Percentiles rank a stretch among this genome's conserved stretches.
Evolutionary conservation across 2,329 filamentous ascomycete genomes (phyloP).

Genomic region (Westerdykella aurantiaca): DNA sequence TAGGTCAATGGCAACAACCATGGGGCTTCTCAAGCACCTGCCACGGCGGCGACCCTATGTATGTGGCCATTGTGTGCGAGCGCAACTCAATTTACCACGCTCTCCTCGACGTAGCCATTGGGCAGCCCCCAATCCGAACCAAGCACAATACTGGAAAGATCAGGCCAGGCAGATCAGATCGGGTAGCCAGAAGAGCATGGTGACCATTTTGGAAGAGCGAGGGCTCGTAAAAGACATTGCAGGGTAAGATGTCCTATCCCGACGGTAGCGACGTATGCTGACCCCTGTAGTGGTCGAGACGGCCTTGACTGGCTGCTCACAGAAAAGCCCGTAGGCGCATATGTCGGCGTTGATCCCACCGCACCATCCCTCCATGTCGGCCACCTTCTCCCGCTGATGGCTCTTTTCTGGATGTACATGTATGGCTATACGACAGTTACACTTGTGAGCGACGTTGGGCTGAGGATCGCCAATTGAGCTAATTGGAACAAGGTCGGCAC

Average conservation of each 20-base stretch:
- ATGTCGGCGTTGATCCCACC: conserved; percentile 78
- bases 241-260: conserved; percentile 50
- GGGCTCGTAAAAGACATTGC: conserved; percentile 70
- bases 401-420: conserved; percentile 77
- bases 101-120: conserved; percentile 16
- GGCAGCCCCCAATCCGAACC: conserved; percentile 15
- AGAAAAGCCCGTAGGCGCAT: conserved; percentile 62
- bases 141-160: conserved; percentile 22
- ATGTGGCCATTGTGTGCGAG: conserved; percentile 25
- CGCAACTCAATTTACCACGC: conserved; percentile 13
- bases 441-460: conserved; percentile 42
- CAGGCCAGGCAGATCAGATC: conserved; percentile 23
- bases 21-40: conserved; percentile 26
- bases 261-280: conserved; percentile 4
- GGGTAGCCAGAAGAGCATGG: conserved; percentile 42
- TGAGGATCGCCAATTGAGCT: conserved; percentile 12
- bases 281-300: conserved; percentile 38
- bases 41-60: conserved; percentile 22
- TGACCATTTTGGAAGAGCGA: conserved; percentile 63
- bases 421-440: conserved; percentile 64
- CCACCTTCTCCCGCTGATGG: conserved; percentile 75
- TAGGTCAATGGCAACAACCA: conserved; percentile 22
- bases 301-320: conserved; percentile 60
- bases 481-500: conserved; percentile 53
- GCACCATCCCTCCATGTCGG: conserved; percentile 74